Percentiles rank a stretch among this genome's conserved stretches.
phyloP scores from a whole-genome alignment of 2,329 filamentous ascomycete species.

The Gnomoniopsis sp. region DNA sequence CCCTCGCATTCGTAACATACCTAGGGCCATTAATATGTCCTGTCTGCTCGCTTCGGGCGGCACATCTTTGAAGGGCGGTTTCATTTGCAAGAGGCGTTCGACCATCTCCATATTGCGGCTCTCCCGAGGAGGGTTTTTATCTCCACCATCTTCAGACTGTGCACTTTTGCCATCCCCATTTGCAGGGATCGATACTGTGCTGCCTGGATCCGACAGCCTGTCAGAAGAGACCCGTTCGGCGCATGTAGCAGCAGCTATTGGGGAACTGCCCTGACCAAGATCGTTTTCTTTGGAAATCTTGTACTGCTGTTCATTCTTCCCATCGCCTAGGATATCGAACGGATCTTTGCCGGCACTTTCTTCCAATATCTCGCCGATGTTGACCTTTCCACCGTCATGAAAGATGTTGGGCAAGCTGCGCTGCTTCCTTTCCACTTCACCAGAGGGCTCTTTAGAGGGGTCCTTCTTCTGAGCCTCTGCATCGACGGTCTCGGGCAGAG shows the following conservation, averaged over 20 bases:
- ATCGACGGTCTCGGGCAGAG: not conserved
- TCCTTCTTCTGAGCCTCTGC: not conserved
- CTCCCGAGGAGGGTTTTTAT: too few species aligned
- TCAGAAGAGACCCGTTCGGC: not conserved
- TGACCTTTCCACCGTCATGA: not conserved
- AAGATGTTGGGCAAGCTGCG: not conserved
- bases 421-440: not conserved
- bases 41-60: conserved; percentile 27
- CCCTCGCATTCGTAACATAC: conserved; percentile 28
- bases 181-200: not conserved
- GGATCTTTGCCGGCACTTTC: not conserved
- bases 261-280: too few species aligned
- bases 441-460: not conserved
- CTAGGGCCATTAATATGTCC: conserved; percentile 47
- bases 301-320: too few species aligned
- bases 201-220: not conserved
- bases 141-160: not conserved
- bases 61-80: conserved; percentile 21
- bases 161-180: not conserved
- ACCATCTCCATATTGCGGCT: not conserved
- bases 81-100: conserved; percentile 18
- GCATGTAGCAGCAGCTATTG: not conserved
- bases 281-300: too few species aligned
- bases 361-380: not conserved
- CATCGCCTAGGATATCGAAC: too few species aligned